Conservation (phyloP, 2,329 filamentous ascomycete species). For the Fusarium sp. region DNA sequence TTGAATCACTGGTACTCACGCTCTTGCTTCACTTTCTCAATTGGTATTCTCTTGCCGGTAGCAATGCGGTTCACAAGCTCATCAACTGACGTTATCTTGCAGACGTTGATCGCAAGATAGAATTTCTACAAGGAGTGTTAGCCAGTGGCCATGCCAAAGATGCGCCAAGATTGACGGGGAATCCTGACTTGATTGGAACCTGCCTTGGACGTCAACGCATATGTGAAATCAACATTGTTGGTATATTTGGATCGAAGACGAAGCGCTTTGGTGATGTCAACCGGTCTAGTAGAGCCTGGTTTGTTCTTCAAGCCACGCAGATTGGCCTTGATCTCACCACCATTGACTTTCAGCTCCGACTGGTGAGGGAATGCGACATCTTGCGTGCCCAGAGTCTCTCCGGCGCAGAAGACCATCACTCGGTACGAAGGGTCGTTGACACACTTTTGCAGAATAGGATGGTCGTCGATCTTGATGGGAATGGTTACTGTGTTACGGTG, state of each 20-base stretch:
- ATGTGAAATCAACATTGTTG: slow-evolving; percentile 89
- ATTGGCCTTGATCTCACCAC: slow-evolving; percentile 91
- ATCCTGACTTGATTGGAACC: slow-evolving; percentile 51
- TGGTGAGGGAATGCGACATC: slow-evolving; percentile 94
- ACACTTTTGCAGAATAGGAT: slow-evolving; percentile 69
- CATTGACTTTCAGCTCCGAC: slow-evolving; percentile 92
- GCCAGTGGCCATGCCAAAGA: slow-evolving; percentile 27
- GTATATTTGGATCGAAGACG: slow-evolving; percentile 78
- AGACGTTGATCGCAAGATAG: slow-evolving; percentile 81
- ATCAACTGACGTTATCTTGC: slow-evolving; percentile 78
- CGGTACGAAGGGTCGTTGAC: slow-evolving; percentile 73
- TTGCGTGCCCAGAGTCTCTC: slow-evolving; percentile 73
- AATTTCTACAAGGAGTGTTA: slow-evolving; percentile 70
- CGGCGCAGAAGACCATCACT: slow-evolving; percentile 88
- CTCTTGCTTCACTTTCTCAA: slow-evolving; percentile 85
- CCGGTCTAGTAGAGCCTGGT: slow-evolving; percentile 92
- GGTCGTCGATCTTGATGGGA: slow-evolving; percentile 64
- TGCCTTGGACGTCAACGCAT: slow-evolving; percentile 91
- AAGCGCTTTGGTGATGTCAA: slow-evolving; percentile 87
- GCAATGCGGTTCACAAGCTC: slow-evolving; percentile 79
- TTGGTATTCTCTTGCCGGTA: slow-evolving; percentile 79
- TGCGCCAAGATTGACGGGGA: slow-evolving; percentile 36
- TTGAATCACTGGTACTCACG: slow-evolving; percentile 69
- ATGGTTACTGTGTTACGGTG: slow-evolving; percentile 66
- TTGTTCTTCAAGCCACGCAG: slow-evolving; percentile 96